Evolutionary conservation across 495 filamentous ascomycete genomes (phyloP), one percentile per base, ranked within the genome.

Genomic region (Trichoderma parareesei): DNA sequence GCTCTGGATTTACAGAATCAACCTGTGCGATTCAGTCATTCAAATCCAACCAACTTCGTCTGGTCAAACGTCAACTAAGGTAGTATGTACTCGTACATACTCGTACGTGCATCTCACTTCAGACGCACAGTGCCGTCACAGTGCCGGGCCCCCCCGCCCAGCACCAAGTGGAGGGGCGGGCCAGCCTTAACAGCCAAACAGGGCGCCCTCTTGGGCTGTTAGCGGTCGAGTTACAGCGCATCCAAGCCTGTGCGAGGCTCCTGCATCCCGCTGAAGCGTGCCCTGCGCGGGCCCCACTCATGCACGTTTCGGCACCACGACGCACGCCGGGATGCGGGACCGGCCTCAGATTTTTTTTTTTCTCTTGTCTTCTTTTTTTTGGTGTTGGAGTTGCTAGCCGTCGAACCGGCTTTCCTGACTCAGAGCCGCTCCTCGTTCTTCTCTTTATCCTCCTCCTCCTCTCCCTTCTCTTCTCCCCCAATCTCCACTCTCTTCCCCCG

Each of bases 361-460:
- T 57, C 37, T 57, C 37, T 27, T 27, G 53, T 27, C 53, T 35
- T 57, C 53, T 27, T 27, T 27, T 27, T 27, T 27, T 27, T 27
- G 27, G 27, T 27, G 27, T 27, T 27, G 27, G 27, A 27, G 27
- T 27, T 57, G 53, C 33, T 57, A 57, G 53, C 18, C 53, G 53
- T 57, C 53, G 53, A 57, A 57, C 37, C 53, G 33, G 53, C 53
- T 27, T 27, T 63, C 57, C 61, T 63, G 64, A 48, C 62, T 60
- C 53, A 59, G 41, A 46, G 61, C 43, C 20, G 38, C 43, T 37
- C 57, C 67, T 55, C 61, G 62, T 63, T 44, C 49, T 62, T 65
- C 60, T 66, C 67, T 63, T 41, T 61, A 60, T 65, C 59, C 63
- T 35, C 40, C 66, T 53, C 64, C 41, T 33, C 18, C 8, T 57